phyloP scores from a whole-genome alignment of 1,139 yeast genomes.

The Yamadazyma spencermartinsiae region DNA sequence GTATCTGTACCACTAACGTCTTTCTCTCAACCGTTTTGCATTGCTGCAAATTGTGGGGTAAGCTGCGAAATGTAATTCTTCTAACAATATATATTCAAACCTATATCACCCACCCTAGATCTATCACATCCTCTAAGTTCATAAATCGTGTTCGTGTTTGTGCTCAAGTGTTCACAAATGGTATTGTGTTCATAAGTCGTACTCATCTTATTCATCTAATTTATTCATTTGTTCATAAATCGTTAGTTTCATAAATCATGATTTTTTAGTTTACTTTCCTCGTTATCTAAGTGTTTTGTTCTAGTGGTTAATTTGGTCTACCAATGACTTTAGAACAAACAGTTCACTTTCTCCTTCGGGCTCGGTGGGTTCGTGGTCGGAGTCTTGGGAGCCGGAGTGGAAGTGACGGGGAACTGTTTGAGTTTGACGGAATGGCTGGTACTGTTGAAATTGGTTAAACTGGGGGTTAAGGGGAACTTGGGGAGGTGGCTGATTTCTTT shows the following conservation, averaged over 20 bases:
- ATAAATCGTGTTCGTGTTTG: too few relatives aligned
- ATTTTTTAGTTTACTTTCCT: too few relatives aligned
- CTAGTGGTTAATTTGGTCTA: conserved; percentile 42
- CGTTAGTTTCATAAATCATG: too few relatives aligned
- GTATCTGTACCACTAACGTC: too few relatives aligned
- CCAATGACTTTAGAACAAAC: conserved; percentile 43
- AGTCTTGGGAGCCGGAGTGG: neutral
- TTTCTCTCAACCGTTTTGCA: too few relatives aligned
- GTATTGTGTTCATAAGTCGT: neutral
- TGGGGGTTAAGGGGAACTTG: conserved; percentile 1
- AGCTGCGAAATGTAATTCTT: too few relatives aligned
- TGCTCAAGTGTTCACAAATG: too few relatives aligned
- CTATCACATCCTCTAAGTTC: neutral
- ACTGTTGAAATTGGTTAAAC: conserved; percentile 8
- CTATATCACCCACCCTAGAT: neutral
- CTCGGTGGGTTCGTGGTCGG: conserved; percentile 1
- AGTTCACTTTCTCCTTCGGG: conserved; percentile 27
- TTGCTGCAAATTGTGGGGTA: too few relatives aligned
- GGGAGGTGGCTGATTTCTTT: conserved; percentile 5
- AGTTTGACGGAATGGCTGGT: conserved; percentile 6
- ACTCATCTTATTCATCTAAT: neutral
- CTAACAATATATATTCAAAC: neutral
- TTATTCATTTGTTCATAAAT: too few relatives aligned
- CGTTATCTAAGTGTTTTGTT: too few relatives aligned
- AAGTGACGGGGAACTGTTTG: conserved; percentile 1